Evolutionary conservation across 225 moss, liverwort and hornwort genomes (phyloP), one percentile per base, ranked within the genome.

Genomic region (Antitrichia curtipendula): DNA sequence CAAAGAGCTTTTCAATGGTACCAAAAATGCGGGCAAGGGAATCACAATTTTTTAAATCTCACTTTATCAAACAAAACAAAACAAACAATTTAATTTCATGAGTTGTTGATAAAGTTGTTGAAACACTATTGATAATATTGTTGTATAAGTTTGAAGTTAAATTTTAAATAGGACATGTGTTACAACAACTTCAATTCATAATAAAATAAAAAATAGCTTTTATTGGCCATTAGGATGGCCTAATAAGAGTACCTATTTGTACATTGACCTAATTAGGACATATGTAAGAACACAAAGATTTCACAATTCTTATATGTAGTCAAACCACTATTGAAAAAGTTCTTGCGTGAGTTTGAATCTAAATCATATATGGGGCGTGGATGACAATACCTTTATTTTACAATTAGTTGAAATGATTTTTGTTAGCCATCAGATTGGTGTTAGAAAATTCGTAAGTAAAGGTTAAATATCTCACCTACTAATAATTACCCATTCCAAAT

Each of bases 301-400:
- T 78, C 1, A 38, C 4, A 18, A 38, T 38, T 34, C 8, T 52
- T 8, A 22, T 36, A 0, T 3, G 0, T 0, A 27, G 0, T 12
- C 32, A 49, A 74, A 54, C 10, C 10, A 23, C 1, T 78, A 2
- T 27, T 27, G 27, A 36, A 7, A 38, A n/a, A 27, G 4, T 7
- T 78, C 7, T n/a, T 36, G 13, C 0, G 0, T 52, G 2, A 52
- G 3, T 50, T 75, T 47, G 47, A 72, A 72, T 16, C 10, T 72
- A 28, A 43, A 16, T 45, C 28, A 28, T 12, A 16, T 28, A 16
- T 28, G 2, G 5, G 15, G 25, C 1, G 13, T 70, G 2, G 31
- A 1, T 73, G 5, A 47, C 7, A 31, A 7, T 0, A 49, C 19
- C 0, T 32, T 19, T 32, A 12, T 74, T 74, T 47, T 1, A 20